phyloP scores from a whole-genome alignment of 2,329 filamentous ascomycete genomes.

The Colletotrichum somersetense region DNA sequence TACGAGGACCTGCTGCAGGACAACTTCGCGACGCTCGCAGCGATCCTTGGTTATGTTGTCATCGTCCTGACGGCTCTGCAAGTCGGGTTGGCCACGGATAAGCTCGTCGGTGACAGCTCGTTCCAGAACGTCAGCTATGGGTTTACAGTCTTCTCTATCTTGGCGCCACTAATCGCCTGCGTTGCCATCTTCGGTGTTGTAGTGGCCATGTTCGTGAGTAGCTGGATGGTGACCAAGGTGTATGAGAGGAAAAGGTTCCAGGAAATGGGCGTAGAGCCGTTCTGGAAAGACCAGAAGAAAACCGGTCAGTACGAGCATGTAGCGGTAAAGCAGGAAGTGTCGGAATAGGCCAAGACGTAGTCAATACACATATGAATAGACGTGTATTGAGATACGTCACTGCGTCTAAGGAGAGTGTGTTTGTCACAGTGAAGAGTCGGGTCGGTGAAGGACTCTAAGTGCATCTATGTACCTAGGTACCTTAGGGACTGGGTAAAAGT shows the following conservation, averaged over 20 bases:
- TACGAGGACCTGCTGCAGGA: conserved; percentile 39
- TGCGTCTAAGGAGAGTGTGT: not conserved
- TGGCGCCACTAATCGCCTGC: conserved; percentile 53
- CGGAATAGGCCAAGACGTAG: not conserved
- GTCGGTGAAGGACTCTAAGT: not conserved
- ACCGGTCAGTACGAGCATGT: conserved; percentile 19
- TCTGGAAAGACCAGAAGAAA: conserved; percentile 31
- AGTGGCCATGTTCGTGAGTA: conserved; percentile 40
- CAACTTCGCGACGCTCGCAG: conserved; percentile 35
- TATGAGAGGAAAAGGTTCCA: conserved; percentile 46
- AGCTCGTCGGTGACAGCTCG: conserved; percentile 48
- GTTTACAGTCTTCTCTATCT: conserved; percentile 62
- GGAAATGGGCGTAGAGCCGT: conserved; percentile 41
- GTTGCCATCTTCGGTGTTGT: conserved; percentile 45
- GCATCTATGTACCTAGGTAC: not conserved
- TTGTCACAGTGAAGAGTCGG: not conserved
- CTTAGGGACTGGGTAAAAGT: no score
- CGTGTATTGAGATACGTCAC: not conserved
- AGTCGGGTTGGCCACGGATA: conserved; percentile 56
- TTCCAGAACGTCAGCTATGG: conserved; percentile 61
- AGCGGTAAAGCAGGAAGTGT: not conserved
- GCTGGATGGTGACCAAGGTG: conserved; percentile 39
- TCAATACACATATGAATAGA: not conserved
- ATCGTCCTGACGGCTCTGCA: conserved; percentile 64
- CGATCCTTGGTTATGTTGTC: conserved; percentile 52